Percentiles rank a stretch among this genome's conserved stretches.
These are phyloP conservation scores for Cyberlindnera nakhonratchasimensis DNA, from an alignment of 805 yeast species.

Conservation along the genomic window DNA sequence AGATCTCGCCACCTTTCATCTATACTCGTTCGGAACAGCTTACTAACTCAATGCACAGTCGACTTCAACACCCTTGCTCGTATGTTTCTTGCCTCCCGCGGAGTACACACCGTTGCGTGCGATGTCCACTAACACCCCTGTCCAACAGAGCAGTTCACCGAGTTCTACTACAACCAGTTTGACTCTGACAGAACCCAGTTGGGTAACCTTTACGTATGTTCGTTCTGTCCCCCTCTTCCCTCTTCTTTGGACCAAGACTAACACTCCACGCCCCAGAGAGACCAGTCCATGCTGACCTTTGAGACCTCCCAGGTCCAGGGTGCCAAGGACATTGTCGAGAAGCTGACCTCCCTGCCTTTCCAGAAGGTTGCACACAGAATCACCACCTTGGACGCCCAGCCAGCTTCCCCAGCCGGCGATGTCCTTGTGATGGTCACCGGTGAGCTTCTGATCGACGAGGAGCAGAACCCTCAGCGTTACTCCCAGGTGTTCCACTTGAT, in stretches of 20 bases:
- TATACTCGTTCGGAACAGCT: background rate
- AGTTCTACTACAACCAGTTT: conserved; percentile 92
- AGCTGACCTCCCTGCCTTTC: conserved; percentile 84
- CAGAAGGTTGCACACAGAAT: conserved; percentile 90
- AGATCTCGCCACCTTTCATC: too few species aligned
- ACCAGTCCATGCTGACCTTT: conserved; percentile 95
- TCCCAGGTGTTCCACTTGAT: conserved; percentile 96
- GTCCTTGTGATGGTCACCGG: conserved; percentile 98
- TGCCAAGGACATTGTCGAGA: conserved; percentile 87
- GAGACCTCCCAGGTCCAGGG: conserved; percentile 95
- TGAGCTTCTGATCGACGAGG: conserved; percentile 86
- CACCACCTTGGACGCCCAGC: conserved; percentile 96
- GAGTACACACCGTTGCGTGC: background rate
- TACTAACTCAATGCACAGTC: conserved; percentile 27
- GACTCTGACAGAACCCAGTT: conserved; percentile 89
- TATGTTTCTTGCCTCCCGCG: conserved; percentile 14
- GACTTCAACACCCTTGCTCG: conserved; percentile 47
- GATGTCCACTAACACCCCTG: conserved; percentile 8
- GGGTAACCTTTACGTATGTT: conserved; percentile 76
- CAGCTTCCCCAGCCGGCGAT: conserved; percentile 89
- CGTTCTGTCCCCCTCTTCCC: background rate
- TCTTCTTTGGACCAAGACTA: background rate
- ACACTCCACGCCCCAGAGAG: conserved; percentile 52
- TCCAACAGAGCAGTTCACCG: conserved; percentile 70
- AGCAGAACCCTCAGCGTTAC: conserved; percentile 91